These are phyloP conservation scores for Ophiocordyceps camponoti-leonardi DNA, from an alignment of 2,329 filamentous ascomycete species.

Conservation along the genomic window DNA sequence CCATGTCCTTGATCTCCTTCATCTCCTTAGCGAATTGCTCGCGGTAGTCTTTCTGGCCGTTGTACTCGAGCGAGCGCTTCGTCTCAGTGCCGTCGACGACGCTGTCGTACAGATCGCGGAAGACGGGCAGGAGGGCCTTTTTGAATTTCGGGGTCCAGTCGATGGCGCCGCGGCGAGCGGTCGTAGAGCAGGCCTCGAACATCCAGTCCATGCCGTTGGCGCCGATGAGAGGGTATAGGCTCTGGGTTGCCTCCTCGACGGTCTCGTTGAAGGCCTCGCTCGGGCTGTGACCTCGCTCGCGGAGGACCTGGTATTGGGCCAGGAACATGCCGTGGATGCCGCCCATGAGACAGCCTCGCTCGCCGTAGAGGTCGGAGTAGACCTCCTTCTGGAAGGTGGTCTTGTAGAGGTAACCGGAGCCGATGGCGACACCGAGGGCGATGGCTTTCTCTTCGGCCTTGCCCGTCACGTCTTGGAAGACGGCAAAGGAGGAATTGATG, in stretches of 20 bases:
- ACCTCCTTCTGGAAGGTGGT: conserved; percentile 99
- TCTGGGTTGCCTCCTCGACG: conserved; percentile 98
- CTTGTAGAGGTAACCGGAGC: conserved; percentile 98
- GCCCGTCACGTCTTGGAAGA: conserved; percentile 96
- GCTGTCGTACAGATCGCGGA: conserved; percentile 90
- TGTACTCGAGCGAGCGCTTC: conserved; percentile 91
- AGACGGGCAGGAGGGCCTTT: conserved; percentile 95
- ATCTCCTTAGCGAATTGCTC: conserved; percentile 97
- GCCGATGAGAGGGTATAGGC: conserved; percentile 92
- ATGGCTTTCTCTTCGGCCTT: conserved; percentile 97
- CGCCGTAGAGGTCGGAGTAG: conserved; percentile 98
- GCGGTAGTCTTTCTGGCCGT: conserved; percentile 88
- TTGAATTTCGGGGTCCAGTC: conserved; percentile 98
- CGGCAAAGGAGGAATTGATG: conserved; percentile 98
- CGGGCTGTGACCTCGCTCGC: conserved; percentile 93
- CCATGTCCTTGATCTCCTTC: conserved; percentile 91
- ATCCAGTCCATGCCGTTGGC: conserved; percentile 99
- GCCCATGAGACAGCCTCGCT: conserved; percentile 99
- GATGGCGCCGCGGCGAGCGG: conserved; percentile 92
- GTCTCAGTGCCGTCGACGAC: conserved; percentile 89
- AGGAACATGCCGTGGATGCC: conserved; percentile 99
- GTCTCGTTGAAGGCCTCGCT: conserved; percentile 99
- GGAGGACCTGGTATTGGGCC: conserved; percentile 98
- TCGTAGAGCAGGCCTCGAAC: conserved; percentile 99
- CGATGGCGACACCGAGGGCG: conserved; percentile 91